Conservation (phyloP, 345 rosid species). For the Melaleuca quinquenervia region DNA sequence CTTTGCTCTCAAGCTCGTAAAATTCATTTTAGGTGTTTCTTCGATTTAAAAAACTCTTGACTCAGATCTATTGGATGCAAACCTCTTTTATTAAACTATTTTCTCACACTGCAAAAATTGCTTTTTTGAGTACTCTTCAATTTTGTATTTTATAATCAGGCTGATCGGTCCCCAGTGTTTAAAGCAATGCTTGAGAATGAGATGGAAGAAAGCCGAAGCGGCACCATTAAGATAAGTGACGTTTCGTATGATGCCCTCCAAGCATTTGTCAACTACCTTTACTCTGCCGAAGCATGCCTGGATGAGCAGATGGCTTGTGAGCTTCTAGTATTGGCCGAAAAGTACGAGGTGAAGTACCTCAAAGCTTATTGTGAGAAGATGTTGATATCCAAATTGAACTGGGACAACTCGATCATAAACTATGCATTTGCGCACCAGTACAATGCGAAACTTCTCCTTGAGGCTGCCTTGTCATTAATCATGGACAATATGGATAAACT, state of each 20-base stretch:
- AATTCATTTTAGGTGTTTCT: not conserved
- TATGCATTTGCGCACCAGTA: conserved; percentile 88
- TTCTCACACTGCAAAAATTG: not conserved
- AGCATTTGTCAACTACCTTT: conserved; percentile 49
- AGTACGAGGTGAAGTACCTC: conserved; percentile 75
- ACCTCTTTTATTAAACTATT: not conserved
- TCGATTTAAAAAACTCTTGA: not conserved
- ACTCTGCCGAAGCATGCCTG: conserved; percentile 71
- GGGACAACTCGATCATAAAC: conserved; percentile 65
- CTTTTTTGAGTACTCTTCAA: not conserved
- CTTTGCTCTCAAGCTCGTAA: not conserved
- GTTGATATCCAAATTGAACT: conserved; percentile 57
- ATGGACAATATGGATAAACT: conserved; percentile 77
- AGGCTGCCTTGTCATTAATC: conserved; percentile 54
- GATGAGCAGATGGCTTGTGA: conserved; percentile 80
- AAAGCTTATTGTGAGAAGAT: conserved; percentile 67
- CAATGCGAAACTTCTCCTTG: conserved; percentile 53
- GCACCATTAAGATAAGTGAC: conserved; percentile 66
- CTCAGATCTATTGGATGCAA: not conserved
- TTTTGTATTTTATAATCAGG: conserved; percentile 21
- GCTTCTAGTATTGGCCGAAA: conserved; percentile 72
- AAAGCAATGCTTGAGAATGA: conserved; percentile 85
- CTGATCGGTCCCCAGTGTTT: conserved; percentile 70
- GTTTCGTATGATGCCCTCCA: conserved; percentile 60
- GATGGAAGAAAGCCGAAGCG: conserved; percentile 81